Evolutionary conservation across 768 basidiomycete genomes (phyloP).

Genomic region (Mycena galopus): DNA sequence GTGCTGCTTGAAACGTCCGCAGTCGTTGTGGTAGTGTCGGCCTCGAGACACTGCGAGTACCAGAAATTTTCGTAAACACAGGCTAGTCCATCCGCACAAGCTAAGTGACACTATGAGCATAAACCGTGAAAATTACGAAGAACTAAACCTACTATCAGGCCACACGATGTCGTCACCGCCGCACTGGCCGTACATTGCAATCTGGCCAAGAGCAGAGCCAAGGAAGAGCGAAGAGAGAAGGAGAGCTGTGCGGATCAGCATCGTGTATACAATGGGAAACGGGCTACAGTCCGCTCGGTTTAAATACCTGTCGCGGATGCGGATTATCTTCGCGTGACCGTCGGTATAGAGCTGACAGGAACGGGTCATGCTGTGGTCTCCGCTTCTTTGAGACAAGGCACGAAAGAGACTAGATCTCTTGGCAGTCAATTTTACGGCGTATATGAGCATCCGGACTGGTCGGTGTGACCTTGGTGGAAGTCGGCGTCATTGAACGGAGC

Average conservation of each 20-base stretch:
- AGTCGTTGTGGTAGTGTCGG: background rate
- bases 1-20: background rate
- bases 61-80: conserved; percentile 15
- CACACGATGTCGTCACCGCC: conserved; percentile 25
- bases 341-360: conserved; percentile 45
- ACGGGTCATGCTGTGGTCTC: conserved; percentile 73
- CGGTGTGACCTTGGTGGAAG: background rate
- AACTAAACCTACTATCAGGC: conserved; percentile 12
- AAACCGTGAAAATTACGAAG: background rate
- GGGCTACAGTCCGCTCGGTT: background rate
- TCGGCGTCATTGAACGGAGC: background rate
- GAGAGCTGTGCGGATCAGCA: conserved; percentile 7
- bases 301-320: conserved; percentile 73
- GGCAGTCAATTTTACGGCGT: background rate
- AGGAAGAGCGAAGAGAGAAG: conserved; percentile 4
- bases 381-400: conserved; percentile 81
- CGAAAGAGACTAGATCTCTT: background rate
- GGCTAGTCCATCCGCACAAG: conserved; percentile 14
- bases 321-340: conserved; percentile 86
- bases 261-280: background rate
- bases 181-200: conserved; percentile 25
- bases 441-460: background rate
- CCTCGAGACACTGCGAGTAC: conserved; percentile 24
- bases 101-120: background rate
- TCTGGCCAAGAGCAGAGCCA: background rate